phyloP scores from a whole-genome alignment of 2,329 filamentous ascomycete species.

The Dactylellina sp. region DNA sequence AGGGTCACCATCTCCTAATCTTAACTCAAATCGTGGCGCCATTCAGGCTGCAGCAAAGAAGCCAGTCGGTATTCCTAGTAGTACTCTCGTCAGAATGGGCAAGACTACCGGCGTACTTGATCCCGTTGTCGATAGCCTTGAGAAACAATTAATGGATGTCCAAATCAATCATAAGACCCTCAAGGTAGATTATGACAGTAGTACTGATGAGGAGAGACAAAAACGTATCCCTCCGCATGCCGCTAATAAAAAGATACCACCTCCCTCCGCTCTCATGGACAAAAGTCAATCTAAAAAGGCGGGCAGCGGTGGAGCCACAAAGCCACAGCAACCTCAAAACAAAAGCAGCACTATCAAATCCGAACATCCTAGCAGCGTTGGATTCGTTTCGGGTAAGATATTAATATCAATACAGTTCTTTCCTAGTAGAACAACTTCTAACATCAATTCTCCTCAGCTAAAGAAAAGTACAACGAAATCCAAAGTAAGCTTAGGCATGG shows the following conservation, averaged over 20 bases:
- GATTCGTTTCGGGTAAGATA: slow-evolving; percentile 15
- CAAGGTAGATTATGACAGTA: neutral
- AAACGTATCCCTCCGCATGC: neutral
- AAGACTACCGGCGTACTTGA: neutral
- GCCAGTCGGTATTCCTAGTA: neutral
- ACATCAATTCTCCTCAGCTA: neutral
- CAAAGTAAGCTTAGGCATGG: too few species aligned
- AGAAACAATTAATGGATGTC: neutral
- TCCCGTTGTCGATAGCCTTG: neutral
- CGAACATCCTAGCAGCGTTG: neutral
- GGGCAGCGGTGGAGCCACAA: neutral
- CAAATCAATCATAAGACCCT: neutral
- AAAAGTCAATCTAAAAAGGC: neutral
- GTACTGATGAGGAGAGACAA: neutral
- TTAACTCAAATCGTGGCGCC: neutral
- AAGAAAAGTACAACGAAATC: slow-evolving; percentile 1
- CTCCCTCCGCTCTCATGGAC: neutral
- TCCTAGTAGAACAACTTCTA: neutral
- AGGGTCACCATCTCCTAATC: too few species aligned
- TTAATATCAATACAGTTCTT: neutral
- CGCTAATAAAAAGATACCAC: slow-evolving; percentile 12
- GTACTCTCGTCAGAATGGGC: neutral
- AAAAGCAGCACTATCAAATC: neutral
- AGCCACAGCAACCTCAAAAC: neutral
- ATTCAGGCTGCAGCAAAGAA: neutral